These are phyloP conservation scores for Yarrowia divulgata DNA, from an alignment of 805 yeast species.

Conservation along the genomic window DNA sequence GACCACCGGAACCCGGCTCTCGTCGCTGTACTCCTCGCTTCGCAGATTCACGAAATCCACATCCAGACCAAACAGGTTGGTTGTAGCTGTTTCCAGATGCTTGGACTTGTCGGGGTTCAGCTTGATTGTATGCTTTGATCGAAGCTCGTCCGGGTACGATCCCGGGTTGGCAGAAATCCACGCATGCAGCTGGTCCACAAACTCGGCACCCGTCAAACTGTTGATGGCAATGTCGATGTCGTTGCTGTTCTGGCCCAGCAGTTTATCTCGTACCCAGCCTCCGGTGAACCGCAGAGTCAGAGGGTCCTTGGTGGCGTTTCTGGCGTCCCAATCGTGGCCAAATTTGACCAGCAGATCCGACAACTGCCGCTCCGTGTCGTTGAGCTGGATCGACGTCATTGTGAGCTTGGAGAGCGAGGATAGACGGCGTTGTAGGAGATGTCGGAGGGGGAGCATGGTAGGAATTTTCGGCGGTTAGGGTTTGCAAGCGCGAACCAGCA, in stretches of 20 bases:
- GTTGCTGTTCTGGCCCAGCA: slow-evolving; percentile 77
- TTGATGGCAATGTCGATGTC: slow-evolving; percentile 95
- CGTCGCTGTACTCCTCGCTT: slow-evolving; percentile 81
- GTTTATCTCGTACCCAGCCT: slow-evolving; percentile 98
- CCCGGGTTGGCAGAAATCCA: slow-evolving; percentile 52
- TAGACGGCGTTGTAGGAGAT: neutral
- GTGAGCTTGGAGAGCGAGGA: neutral
- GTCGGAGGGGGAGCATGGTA: neutral
- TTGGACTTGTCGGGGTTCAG: slow-evolving; percentile 95
- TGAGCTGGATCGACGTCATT: slow-evolving; percentile 45
- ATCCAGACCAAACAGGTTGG: slow-evolving; percentile 81
- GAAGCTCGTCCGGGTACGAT: slow-evolving; percentile 46
- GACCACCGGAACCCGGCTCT: slow-evolving; percentile 84
- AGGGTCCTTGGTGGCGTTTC: slow-evolving; percentile 42
- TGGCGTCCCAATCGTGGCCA: slow-evolving; percentile 45
- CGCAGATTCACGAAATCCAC: slow-evolving; percentile 93
- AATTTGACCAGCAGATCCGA: slow-evolving; percentile 49
- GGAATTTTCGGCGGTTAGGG: slow-evolving; percentile 5
- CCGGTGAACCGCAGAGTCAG: slow-evolving; percentile 81
- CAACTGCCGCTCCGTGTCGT: slow-evolving; percentile 48
- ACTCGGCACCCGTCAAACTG: slow-evolving; percentile 80
- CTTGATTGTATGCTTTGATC: slow-evolving; percentile 75
- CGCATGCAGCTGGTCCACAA: slow-evolving; percentile 70
- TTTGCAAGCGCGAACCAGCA: neutral
- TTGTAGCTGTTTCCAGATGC: slow-evolving; percentile 96